phyloP scores from a whole-genome alignment of 768 basidiomycete species.

The Collybia mongolica region DNA sequence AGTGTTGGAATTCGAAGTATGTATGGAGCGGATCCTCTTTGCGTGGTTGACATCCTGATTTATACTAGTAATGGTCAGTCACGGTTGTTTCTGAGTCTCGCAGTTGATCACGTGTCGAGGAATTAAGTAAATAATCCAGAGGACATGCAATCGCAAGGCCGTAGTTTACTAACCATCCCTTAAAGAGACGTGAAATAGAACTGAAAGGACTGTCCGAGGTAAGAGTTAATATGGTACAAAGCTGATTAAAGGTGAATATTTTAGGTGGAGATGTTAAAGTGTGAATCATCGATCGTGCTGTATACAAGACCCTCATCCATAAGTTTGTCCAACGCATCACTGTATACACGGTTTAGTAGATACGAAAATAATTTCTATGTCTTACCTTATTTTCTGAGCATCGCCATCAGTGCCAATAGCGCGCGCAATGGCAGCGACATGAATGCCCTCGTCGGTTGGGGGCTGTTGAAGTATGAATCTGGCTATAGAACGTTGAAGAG shows the following conservation, averaged over 20 bases:
- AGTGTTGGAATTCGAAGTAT: no score
- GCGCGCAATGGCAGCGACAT: conserved; percentile 71
- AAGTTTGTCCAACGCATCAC: conserved; percentile 72
- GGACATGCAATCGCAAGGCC: no score
- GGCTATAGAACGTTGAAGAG: conserved; percentile 63
- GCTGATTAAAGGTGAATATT: background rate
- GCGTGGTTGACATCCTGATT: no score
- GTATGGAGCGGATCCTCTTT: no score
- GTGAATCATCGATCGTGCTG: conserved; percentile 81
- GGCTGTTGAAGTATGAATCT: conserved; percentile 56
- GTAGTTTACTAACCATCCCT: no score
- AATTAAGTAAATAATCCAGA: no score
- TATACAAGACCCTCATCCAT: conserved; percentile 82
- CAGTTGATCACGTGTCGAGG: no score
- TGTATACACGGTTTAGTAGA: conserved; percentile 22
- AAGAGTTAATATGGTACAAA: no score
- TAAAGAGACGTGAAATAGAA: no score
- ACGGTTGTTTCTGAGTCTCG: no score
- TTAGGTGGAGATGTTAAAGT: conserved; percentile 57
- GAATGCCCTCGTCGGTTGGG: conserved; percentile 60
- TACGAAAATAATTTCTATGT: background rate
- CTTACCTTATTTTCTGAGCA: conserved; percentile 64
- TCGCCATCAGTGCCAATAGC: conserved; percentile 48
- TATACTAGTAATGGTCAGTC: no score
- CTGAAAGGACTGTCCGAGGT: no score